These are phyloP conservation scores for Botrytis squamosa DNA, from an alignment of 2,329 filamentous ascomycete species.

Conservation along the genomic window DNA sequence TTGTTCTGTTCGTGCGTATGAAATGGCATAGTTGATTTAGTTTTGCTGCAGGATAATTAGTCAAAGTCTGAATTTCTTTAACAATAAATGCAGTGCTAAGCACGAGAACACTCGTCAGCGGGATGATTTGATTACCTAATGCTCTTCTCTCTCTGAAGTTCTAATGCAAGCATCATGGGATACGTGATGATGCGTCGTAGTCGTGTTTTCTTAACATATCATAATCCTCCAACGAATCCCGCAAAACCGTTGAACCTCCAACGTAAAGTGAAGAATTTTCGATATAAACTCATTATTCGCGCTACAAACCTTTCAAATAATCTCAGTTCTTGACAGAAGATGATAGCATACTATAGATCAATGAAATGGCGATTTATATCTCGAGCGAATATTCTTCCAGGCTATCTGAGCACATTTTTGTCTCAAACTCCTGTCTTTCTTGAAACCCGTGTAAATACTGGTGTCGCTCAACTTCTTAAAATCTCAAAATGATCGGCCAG, in stretches of 20 bases:
- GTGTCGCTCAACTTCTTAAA: rapidly evolving
- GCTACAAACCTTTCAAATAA: not conserved
- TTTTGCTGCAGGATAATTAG: not conserved
- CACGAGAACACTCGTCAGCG: not conserved
- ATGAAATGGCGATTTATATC: not conserved
- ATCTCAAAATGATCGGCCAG: rapidly evolving
- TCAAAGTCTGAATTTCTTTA: not conserved
- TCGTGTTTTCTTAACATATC: not conserved
- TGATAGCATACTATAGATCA: not conserved
- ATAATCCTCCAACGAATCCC: not conserved
- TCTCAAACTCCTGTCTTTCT: not conserved
- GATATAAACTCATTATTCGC: not conserved
- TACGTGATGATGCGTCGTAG: not conserved
- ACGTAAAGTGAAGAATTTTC: not conserved
- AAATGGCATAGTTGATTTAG: not conserved
- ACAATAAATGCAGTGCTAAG: not conserved
- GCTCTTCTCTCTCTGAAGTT: not conserved
- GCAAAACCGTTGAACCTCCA: not conserved
- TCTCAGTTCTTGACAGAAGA: not conserved
- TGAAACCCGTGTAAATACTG: not conserved
- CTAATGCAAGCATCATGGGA: not conserved
- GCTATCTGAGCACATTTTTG: not conserved
- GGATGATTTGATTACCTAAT: not conserved
- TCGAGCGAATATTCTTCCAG: not conserved
- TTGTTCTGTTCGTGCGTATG: not conserved